Evolutionary conservation across 495 filamentous ascomycete genomes (phyloP), one percentile per base, ranked within the genome.

Genomic region (Podospora comata): DNA sequence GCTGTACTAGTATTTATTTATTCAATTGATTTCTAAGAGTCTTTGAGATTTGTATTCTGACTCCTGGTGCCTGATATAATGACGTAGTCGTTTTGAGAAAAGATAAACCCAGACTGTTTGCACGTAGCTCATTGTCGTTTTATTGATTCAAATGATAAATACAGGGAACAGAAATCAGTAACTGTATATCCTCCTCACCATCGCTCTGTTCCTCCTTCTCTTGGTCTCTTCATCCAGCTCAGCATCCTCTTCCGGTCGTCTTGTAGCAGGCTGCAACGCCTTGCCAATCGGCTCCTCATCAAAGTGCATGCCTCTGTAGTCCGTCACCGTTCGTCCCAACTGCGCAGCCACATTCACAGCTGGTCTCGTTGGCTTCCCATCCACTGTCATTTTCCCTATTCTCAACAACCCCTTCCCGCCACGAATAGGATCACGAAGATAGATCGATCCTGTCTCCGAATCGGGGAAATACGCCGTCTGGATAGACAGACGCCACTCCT

Each of bases 1-100:
- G 55, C 23, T 58, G 55, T 58, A 58, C 23, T 58, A 58, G n/a
- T 58, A 58, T 58, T 58, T 58, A 58, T 19, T 58, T 58, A 58
- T 58, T 58, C 55, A 48, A 6, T 48, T 48, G 9, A 48, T 48
- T 32, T 6, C 39, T 48, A 0, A 5, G 39, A 48, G 39, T 48
- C 13, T 18, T 48, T 48, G 7, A 48, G 39, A 48, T 11, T 18
- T 48, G 39, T 16, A 18, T 48, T 48, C 13, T 11, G 15, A 48
- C 7, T 11, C 13, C 39, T 48, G 39, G 7, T 6, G 39, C 1
- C 13, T 48, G 39, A 7, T 48, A 11, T 7, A 13, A 48, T 48
- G 39, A 48, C 39, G 9, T 16, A 11, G 39, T 48, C 6, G 13
- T 48, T 13, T 48, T 1, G 9, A 13, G 11, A 16, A 16, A 13